Base-by-base conservation (phyloP, 2,329 filamentous ascomycete genomes). In the Fusarium piperis region DNA sequence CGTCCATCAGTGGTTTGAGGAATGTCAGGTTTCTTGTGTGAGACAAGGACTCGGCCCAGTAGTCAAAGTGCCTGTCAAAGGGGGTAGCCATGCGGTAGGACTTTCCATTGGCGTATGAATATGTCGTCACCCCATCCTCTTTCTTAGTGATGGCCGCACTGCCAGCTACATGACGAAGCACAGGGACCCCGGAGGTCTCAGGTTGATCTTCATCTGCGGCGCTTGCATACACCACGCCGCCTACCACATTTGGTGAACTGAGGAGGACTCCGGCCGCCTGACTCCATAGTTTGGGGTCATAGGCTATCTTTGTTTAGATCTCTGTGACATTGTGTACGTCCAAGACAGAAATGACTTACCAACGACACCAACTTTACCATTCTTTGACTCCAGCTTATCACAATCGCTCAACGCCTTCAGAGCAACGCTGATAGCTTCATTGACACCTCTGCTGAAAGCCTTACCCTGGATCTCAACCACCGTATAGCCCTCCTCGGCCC, bases 401-500 rank as follows among this genome's bases (percentile, higher is more conserved):
- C 75, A 76, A 1, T 53, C 46, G 0, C 63, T 57, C 26, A 78
- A 65, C 0, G 69, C 72, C 15, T 71, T 61, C 23, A 81, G 51
- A 0, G 75, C 75, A 23, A 68, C 57, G 4, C 30, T 26, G 1
- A 79, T 44, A 15, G 67, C 59, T 15, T 61, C 62, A 57, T 71
- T 51, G 20, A 65, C 51, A 23, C 70, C 10, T 7, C 71, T 41
- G 28, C 20, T 28, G 15, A 11, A 71, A 56, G 3, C 71, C 51
- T n/a, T 70, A 72, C 41, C 41, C 41, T 3, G 82, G 74, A 4
- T 80, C 75, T 91, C 86, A 0, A 83, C 88, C 4, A 93, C 89
- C 0, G 87, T 82, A 70, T 88, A 93, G 0, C 91, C 90, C 77
- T 93, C 91, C 76, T 93, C 91, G 0, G 91, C 91, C 91, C 91